These are phyloP conservation scores for Fusarium zealandicum DNA, from an alignment of 2,329 filamentous ascomycete genomes.

Conservation along the genomic window DNA sequence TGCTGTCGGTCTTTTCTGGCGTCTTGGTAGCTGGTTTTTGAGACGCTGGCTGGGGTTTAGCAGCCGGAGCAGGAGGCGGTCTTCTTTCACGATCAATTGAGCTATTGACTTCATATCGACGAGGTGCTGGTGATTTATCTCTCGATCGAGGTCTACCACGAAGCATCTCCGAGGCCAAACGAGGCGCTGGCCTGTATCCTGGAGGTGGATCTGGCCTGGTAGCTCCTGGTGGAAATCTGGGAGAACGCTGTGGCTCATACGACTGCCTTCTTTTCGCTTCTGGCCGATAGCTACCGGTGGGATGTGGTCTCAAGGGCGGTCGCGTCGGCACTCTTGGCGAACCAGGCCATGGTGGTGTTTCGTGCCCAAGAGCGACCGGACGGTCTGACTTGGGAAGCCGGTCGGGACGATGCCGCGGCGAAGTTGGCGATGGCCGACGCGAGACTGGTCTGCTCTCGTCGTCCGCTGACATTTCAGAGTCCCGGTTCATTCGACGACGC, in stretches of 20 bases:
- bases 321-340: conserved; percentile 4
- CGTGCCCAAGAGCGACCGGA: conserved; percentile 1
- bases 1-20: neutral
- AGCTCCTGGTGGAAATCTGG: conserved; percentile 8
- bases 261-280: conserved; percentile 21
- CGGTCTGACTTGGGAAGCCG: conserved; percentile 3
- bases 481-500: conserved; percentile 29
- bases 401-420: conserved; percentile 15
- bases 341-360: conserved; percentile 3
- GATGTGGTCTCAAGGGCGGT: conserved; percentile 25
- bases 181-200: conserved; percentile 11
- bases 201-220: conserved; percentile 11
- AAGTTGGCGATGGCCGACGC: conserved; percentile 15
- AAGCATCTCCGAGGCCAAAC: conserved; percentile 16
- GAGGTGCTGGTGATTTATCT: conserved; percentile 6
- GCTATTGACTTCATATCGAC: neutral
- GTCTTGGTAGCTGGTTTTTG: neutral
- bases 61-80: neutral
- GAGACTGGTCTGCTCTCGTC: conserved; percentile 33
- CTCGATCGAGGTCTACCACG: conserved; percentile 22
- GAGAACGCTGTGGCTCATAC: conserved; percentile 20
- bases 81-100: neutral
- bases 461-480: conserved; percentile 36
- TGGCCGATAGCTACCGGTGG: conserved; percentile 24
- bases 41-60: neutral